Conservation (phyloP, 441 rosid genomes). For the Iberis amara region DNA sequence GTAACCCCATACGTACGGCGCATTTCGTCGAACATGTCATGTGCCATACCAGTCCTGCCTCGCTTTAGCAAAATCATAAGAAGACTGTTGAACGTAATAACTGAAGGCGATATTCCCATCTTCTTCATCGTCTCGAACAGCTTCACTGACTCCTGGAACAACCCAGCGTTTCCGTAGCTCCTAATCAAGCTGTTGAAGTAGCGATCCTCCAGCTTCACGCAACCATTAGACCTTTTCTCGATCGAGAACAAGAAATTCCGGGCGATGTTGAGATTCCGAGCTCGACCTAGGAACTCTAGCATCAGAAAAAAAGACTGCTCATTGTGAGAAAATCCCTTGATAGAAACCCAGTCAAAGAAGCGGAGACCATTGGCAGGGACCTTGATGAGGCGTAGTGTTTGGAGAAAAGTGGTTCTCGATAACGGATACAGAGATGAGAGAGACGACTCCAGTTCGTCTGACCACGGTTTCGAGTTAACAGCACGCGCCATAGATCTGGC, state of each 20-base stretch:
- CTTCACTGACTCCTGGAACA: conserved; percentile 62
- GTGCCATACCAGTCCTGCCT: conserved; percentile 67
- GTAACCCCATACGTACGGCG: conserved; percentile 56
- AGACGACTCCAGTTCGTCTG: conserved; percentile 49
- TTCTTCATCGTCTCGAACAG: conserved; percentile 62
- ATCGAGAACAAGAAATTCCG: conserved; percentile 70
- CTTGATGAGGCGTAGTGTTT: conserved; percentile 51
- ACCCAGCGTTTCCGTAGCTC: conserved; percentile 57
- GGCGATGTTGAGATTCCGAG: conserved; percentile 60
- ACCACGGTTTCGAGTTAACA: conserved; percentile 48
- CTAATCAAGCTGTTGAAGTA: conserved; percentile 65
- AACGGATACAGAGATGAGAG: conserved; percentile 42
- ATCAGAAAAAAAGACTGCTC: conserved; percentile 53
- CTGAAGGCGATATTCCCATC: conserved; percentile 65
- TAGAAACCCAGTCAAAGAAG: conserved; percentile 57
- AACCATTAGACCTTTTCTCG: conserved; percentile 49
- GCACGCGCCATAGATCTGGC: conserved; percentile 48
- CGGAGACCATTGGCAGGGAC: conserved; percentile 45
- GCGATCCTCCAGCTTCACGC: conserved; percentile 50
- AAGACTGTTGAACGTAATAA: conserved; percentile 58
- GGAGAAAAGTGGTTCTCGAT: conserved; percentile 49
- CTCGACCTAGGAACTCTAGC: conserved; percentile 58
- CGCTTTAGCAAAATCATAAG: conserved; percentile 55
- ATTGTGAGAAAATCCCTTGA: conserved; percentile 43
- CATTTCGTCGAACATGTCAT: conserved; percentile 70